Evolutionary conservation across 331 rosid genomes (phyloP).

Genomic region (Cydonia oblonga): DNA sequence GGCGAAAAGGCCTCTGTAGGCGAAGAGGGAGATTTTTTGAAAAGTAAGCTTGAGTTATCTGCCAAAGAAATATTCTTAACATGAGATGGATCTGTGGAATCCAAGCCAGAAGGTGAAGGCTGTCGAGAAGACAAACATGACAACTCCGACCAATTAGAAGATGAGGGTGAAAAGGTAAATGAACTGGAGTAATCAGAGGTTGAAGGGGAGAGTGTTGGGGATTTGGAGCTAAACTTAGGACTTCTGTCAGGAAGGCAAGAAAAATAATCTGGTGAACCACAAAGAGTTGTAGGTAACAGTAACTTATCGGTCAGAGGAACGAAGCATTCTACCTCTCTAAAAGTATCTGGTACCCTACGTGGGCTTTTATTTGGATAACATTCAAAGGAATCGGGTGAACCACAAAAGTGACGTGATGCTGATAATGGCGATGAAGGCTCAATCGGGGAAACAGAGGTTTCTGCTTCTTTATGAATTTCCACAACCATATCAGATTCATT

Average conservation of each 20-base stretch:
- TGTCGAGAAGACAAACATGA: slow-evolving; percentile 63
- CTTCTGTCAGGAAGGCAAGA: slow-evolving; percentile 38
- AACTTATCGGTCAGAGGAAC: slow-evolving; percentile 25
- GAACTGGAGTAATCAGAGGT: slow-evolving; percentile 76
- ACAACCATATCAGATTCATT: slow-evolving; percentile 19
- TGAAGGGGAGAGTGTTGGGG: slow-evolving; percentile 81
- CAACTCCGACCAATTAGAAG: slow-evolving; percentile 83
- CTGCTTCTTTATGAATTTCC: slow-evolving; percentile 22
- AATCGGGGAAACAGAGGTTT: slow-evolving; percentile 13
- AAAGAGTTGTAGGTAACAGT: slow-evolving; percentile 29
- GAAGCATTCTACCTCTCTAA: slow-evolving; percentile 21
- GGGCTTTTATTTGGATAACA: slow-evolving; percentile 34
- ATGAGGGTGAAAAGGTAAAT: slow-evolving; percentile 73
- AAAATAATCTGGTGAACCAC: slow-evolving; percentile 43
- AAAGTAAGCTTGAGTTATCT: slow-evolving; percentile 22
- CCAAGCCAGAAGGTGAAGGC: slow-evolving; percentile 74
- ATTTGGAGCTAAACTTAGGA: slow-evolving; percentile 46
- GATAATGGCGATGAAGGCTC: slow-evolving; percentile 38
- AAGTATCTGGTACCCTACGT: slow-evolving; percentile 21
- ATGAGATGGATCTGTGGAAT: slow-evolving; percentile 36
- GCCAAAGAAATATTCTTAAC: slow-evolving; percentile 34
- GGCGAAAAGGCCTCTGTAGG: slow-evolving; percentile 30
- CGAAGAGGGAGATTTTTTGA: slow-evolving; percentile 31
- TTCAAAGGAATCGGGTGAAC: slow-evolving; percentile 62
- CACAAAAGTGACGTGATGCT: slow-evolving; percentile 34